Conservation (phyloP, 306 rosid species). For the Oxytropis ochrocephala region DNA sequence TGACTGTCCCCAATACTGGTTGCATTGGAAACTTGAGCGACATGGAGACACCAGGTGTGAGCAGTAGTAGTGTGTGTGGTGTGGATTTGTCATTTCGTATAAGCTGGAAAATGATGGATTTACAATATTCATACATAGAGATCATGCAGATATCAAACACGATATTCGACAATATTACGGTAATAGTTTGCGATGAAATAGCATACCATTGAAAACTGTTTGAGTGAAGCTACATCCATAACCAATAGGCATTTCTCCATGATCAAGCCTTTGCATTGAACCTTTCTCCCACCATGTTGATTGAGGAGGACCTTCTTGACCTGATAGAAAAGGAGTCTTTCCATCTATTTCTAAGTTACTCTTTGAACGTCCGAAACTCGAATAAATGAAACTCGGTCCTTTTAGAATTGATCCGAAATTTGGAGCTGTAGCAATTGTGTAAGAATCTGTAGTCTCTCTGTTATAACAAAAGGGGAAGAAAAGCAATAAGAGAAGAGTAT, state of each 20-base stretch:
- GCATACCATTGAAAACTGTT: constrained; percentile 75
- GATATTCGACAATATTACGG: not conserved
- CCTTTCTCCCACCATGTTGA: constrained; percentile 37
- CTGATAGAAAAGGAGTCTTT: constrained; percentile 50
- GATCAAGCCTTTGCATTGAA: constrained; percentile 21
- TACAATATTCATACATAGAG: not conserved
- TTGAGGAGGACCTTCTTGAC: constrained; percentile 23
- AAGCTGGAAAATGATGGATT: not conserved
- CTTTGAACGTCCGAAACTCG: constrained; percentile 46
- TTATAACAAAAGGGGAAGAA: not conserved
- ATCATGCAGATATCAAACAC: not conserved
- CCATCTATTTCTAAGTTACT: constrained; percentile 43
- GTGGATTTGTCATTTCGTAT: too few relatives aligned
- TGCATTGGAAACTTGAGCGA: too few relatives aligned
- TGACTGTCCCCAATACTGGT: too few relatives aligned
- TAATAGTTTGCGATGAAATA: not conserved
- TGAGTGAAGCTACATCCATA: constrained; percentile 72
- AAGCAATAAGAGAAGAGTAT: not conserved
- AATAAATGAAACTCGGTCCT: constrained; percentile 39
- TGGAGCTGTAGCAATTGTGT: constrained; percentile 66
- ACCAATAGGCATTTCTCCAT: constrained; percentile 56
- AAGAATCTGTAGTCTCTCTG: constrained; percentile 82
- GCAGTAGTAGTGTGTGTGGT: too few relatives aligned
- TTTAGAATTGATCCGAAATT: constrained; percentile 35
- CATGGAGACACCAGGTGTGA: too few relatives aligned